A percentile compares a stretch with the other conserved stretches of the same genome.
phyloP scores from a whole-genome alignment of 495 filamentous ascomycete species.

The Aspergillus diversus region DNA sequence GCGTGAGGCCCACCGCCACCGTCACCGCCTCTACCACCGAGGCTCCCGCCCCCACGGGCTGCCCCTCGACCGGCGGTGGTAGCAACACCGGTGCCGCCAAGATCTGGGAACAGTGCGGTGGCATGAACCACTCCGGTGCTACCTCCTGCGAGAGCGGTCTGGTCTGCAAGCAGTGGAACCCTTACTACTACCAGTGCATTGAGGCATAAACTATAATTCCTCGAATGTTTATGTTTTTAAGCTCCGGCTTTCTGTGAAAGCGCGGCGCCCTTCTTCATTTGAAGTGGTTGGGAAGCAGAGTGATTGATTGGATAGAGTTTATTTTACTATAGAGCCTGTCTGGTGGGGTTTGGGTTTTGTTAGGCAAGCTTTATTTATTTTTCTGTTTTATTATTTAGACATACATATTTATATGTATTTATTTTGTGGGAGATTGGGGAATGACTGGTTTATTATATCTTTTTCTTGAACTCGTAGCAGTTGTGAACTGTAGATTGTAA shows the following conservation, averaged over 20 bases:
- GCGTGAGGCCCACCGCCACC: background rate
- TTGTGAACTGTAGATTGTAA: too few relatives aligned
- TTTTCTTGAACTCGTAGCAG: too few relatives aligned
- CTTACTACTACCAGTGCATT: conserved; percentile 31
- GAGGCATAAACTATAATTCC: conserved; percentile 2
- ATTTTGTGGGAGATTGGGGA: too few relatives aligned
- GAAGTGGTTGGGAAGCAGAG: too few relatives aligned
- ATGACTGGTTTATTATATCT: too few relatives aligned
- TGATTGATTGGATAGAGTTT: too few relatives aligned
- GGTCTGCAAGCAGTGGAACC: conserved; percentile 31
- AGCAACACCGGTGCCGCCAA: conserved; percentile 16
- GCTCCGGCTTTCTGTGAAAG: background rate
- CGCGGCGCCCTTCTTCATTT: background rate
- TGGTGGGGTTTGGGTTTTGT: too few relatives aligned
- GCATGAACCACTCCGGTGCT: conserved; percentile 21
- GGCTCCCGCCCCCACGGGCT: conserved; percentile 5
- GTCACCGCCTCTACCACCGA: conserved; percentile 8
- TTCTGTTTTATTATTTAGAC: too few relatives aligned
- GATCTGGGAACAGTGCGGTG: conserved; percentile 29
- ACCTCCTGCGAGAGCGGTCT: conserved; percentile 22
- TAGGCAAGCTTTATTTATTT: too few relatives aligned
- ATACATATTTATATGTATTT: too few relatives aligned
- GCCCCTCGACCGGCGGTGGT: conserved; percentile 3
- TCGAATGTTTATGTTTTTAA: background rate
- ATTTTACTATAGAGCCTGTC: too few relatives aligned